These are phyloP conservation scores for Heritiera littoralis DNA, from an alignment of 345 rosid species.

Conservation along the genomic window DNA sequence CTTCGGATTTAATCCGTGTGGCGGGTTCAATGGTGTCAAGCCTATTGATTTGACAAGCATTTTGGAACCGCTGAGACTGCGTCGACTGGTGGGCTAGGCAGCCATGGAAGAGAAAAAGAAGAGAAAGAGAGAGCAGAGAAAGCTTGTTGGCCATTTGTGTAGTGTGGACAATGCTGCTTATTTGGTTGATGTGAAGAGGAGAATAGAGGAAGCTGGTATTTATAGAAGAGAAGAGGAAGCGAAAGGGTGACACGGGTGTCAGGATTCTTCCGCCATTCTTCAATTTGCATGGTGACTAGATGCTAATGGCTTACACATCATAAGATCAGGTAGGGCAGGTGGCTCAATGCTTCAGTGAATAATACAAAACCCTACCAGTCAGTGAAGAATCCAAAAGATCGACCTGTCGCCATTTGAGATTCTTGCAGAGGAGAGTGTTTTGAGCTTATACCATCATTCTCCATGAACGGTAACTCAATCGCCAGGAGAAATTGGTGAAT, in stretches of 20 bases:
- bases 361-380: background rate
- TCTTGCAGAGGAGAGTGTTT: background rate
- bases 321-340: conserved; percentile 6
- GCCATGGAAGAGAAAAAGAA: conserved; percentile 36
- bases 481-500: too few species aligned
- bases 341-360: conserved; percentile 5
- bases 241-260: conserved; percentile 23
- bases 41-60: conserved; percentile 44
- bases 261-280: conserved; percentile 31
- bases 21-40: conserved; percentile 41
- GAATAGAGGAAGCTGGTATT: conserved; percentile 10
- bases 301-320: conserved; percentile 27
- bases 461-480: background rate
- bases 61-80: conserved; percentile 24
- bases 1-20: conserved; percentile 37
- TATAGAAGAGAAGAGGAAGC: conserved; percentile 19
- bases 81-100: conserved; percentile 27
- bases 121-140: conserved; percentile 27
- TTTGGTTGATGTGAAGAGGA: conserved; percentile 8
- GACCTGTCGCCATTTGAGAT: background rate
- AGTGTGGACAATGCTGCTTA: background rate
- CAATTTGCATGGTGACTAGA: conserved; percentile 44
- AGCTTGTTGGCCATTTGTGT: conserved; percentile 25
- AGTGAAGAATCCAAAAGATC: background rate
- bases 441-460: background rate